A percentile compares a stretch with the other conserved stretches of the same genome.
These are phyloP conservation scores for Microdochium nivale DNA, from an alignment of 2,329 filamentous ascomycete species.

Conservation along the genomic window DNA sequence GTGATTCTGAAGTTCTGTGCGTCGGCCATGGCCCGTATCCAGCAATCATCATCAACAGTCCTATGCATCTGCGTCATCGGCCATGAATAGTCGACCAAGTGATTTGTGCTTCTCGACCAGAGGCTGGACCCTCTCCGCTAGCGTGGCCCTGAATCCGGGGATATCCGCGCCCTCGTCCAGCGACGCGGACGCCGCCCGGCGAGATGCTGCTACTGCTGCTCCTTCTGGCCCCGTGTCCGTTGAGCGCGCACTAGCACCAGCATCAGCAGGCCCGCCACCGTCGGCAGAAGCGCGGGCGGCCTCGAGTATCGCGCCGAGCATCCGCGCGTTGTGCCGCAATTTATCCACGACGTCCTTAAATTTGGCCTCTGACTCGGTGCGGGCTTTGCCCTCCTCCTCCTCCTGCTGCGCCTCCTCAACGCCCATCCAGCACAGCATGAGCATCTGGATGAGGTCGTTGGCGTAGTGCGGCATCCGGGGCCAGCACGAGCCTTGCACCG, in stretches of 20 bases:
- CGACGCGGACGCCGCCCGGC: too few relatives aligned
- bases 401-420: slow-evolving; percentile 25
- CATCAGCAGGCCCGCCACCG: too few relatives aligned
- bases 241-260: too few relatives aligned
- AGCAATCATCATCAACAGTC: neutral
- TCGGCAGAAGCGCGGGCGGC: too few relatives aligned
- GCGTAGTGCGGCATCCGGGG: slow-evolving; percentile 56
- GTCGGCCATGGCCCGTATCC: too few relatives aligned
- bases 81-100: slow-evolving; percentile 21
- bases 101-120: slow-evolving; percentile 27
- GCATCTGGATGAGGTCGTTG: slow-evolving; percentile 52
- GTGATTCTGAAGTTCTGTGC: too few relatives aligned
- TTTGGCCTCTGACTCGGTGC: neutral
- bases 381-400: neutral
- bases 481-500: slow-evolving; percentile 57
- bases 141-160: neutral
- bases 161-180: slow-evolving; percentile 4
- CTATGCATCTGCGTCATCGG: neutral
- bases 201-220: too few relatives aligned
- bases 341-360: slow-evolving; percentile 19
- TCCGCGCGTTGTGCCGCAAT: slow-evolving; percentile 23
- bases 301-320: slow-evolving; percentile 25
- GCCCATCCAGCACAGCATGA: slow-evolving; percentile 56
- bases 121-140: slow-evolving; percentile 5
- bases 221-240: too few relatives aligned